Conservation (phyloP, 1,139 yeast genomes). For the Nakaseomyces sp. region DNA sequence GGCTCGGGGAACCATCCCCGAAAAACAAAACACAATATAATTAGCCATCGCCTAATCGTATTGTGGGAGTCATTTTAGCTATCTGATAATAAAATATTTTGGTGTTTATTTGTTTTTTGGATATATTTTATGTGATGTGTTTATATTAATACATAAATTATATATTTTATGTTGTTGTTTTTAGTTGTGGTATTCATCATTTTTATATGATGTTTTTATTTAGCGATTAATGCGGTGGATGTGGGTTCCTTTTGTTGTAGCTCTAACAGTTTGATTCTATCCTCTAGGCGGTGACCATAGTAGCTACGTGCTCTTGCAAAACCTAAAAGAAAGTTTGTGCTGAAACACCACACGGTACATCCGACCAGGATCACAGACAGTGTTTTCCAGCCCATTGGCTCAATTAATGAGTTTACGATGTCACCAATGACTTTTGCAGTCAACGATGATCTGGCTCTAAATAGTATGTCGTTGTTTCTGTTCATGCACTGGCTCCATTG, state of each 20-base stretch:
- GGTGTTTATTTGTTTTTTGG: too few species aligned
- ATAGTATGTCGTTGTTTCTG: constrained; percentile 72
- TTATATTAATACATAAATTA: neutral
- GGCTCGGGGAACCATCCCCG: constrained; percentile 1
- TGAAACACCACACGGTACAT: constrained; percentile 25
- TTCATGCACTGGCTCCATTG: constrained; percentile 82
- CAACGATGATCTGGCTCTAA: constrained; percentile 56
- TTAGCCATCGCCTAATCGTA: too few species aligned
- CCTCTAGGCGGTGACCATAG: constrained; percentile 16
- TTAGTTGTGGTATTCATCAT: too few species aligned
- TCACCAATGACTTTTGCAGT: constrained; percentile 74
- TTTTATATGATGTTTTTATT: too few species aligned
- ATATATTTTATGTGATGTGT: too few species aligned
- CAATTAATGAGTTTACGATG: constrained; percentile 66
- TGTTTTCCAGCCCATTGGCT: constrained; percentile 70
- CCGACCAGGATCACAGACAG: constrained; percentile 39
- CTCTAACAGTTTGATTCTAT: constrained; percentile 3
- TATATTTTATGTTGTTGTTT: too few species aligned
- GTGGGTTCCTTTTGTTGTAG: constrained; percentile 1
- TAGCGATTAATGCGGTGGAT: neutral
- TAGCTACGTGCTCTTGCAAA: constrained; percentile 29
- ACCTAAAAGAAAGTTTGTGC: constrained; percentile 29
- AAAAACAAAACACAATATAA: neutral
- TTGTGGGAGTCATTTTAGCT: too few species aligned
- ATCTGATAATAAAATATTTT: too few species aligned